Evolutionary conservation across 164 flowering plant genomes (phyloP), one percentile per base, ranked within the genome.

Genomic region (Tetrastigma voinierianum): DNA sequence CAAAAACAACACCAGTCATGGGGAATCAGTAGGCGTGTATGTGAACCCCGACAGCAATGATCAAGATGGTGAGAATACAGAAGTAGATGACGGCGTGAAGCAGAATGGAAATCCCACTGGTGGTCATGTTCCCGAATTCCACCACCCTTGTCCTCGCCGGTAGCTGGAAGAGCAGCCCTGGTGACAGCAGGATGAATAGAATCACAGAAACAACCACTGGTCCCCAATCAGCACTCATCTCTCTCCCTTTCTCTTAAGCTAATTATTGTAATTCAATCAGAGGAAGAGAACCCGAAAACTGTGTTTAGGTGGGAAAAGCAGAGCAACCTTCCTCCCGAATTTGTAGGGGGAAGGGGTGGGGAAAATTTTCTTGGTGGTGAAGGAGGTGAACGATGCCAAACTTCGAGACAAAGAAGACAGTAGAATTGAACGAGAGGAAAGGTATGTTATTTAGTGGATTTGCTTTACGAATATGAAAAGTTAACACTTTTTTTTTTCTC

Each of bases 71-170:
- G 68, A 74, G 15, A 51, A 84, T 77, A 60, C 86, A 78, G 51
- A 86, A 87, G 79, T 78, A 89, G 12, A 89, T 53, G 18, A 87
- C 51, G 6, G 95, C 81, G 66, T 89, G 95, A 61, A 86, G 77
- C 59, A 89, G 70, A 24, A 89, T 86, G 47, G 95, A 67, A 13
- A 89, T 79, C 43, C 91, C 91, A 67, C 95, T 89, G 0, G 95
- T 89, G 70, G 25, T 24, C 90, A 89, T 87, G 85, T 83, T 89
- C 10, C 95, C 95, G 48, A 87, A 89, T 74, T 89, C 95, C 45
- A 85, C 75, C 40, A 82, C 84, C 58, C 90, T 81, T 24, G 80
- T 46, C 47, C 86, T 84, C 1, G 87, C 88, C 43, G 91, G 95
- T 32, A 89, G 11, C 70, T 89, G 95, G 65, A 85, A 82, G 64